These are phyloP conservation scores for Apiospora saccharicola DNA, from an alignment of 2,329 filamentous ascomycete genomes.

Conservation along the genomic window DNA sequence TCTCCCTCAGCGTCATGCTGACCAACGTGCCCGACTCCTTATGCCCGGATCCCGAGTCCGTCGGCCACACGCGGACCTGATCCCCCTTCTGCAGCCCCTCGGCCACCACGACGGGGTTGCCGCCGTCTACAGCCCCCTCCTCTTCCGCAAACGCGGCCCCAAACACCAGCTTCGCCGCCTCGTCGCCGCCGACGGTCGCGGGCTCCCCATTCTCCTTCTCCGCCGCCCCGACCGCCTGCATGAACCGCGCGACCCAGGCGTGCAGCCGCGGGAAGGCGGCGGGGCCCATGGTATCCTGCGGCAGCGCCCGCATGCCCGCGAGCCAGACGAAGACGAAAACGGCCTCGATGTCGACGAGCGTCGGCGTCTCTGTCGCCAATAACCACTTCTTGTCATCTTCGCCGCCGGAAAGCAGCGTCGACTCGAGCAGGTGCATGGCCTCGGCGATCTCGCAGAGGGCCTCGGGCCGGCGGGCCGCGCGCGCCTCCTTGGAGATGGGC, in stretches of 20 bases:
- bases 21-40: constrained; percentile 65
- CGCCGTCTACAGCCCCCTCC: constrained; percentile 51
- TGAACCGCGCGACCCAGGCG: constrained; percentile 71
- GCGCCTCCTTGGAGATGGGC: constrained; percentile 36
- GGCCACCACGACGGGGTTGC: constrained; percentile 55
- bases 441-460: constrained; percentile 62
- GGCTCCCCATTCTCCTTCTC: constrained; percentile 46
- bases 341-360: constrained; percentile 73
- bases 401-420: constrained; percentile 70
- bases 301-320: constrained; percentile 60
- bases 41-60: constrained; percentile 66
- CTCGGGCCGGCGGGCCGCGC: constrained; percentile 53
- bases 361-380: constrained; percentile 56
- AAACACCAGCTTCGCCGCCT: constrained; percentile 58
- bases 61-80: constrained; percentile 65
- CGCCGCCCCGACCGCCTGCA: constrained; percentile 52
- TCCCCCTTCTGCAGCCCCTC: constrained; percentile 60
- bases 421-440: constrained; percentile 67
- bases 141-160: constrained; percentile 54
- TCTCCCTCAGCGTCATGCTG: constrained; percentile 58
- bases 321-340: constrained; percentile 76
- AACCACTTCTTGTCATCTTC: constrained; percentile 72
- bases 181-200: constrained; percentile 57
- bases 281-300: constrained; percentile 57
- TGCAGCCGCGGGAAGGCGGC: constrained; percentile 65